Percentiles rank a stretch among this genome's conserved stretches.
These are phyloP conservation scores for Yarrowia bubula DNA, from an alignment of 805 yeast genomes.

Conservation along the genomic window DNA sequence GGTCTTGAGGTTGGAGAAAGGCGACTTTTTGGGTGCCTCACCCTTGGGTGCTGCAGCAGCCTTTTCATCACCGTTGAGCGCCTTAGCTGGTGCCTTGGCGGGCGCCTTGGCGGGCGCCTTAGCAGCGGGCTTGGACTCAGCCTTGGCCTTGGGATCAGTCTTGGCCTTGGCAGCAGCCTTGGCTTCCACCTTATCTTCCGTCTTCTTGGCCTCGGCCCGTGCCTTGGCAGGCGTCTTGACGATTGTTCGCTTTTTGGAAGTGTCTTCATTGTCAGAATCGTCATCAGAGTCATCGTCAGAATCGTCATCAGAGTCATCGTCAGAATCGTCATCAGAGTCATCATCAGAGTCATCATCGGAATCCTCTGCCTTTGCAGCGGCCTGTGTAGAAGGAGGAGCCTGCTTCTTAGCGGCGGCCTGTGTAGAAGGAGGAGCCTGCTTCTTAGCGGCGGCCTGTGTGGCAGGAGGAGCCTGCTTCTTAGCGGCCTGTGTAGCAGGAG, in stretches of 20 bases:
- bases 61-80: background rate
- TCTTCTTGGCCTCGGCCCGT: background rate
- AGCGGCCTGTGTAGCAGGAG: background rate
- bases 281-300: background rate
- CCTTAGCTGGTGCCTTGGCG: background rate
- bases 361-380: background rate
- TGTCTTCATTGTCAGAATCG: background rate
- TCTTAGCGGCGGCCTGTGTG: background rate
- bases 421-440: background rate
- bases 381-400: background rate
- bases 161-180: background rate
- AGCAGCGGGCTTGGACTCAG: background rate
- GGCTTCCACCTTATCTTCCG: background rate
- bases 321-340: background rate
- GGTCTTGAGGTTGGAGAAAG: slow-evolving; percentile 6
- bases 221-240: slow-evolving; percentile 1
- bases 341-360: background rate
- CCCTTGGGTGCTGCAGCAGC: too few species aligned
- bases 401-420: background rate
- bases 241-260: slow-evolving; percentile 4
- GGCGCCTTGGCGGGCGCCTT: background rate
- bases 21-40: background rate
- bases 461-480: background rate
- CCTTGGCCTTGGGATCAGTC: background rate
- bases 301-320: background rate